phyloP scores from a whole-genome alignment of 106 monocot genomes.

The Dendrobium nobile region DNA sequence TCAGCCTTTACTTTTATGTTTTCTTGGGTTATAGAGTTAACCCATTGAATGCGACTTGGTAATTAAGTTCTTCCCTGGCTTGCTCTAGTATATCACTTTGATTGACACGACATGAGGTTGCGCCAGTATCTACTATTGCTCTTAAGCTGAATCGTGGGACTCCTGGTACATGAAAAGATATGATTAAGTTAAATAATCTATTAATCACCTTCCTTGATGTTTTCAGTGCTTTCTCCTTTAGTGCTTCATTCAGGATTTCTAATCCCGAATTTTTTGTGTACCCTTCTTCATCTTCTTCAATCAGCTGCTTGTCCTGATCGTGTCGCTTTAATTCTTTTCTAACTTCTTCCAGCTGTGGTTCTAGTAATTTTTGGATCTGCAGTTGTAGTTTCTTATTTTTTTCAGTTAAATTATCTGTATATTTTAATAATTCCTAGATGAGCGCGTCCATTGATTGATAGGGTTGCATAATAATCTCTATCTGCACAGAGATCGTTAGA shows the following conservation, averaged over 20 bases:
- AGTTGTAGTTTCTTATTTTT: too few species aligned
- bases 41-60: background rate
- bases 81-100: background rate
- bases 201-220: background rate
- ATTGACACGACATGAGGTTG: background rate
- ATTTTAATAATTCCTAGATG: too few species aligned
- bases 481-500: too few species aligned
- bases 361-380: too few species aligned
- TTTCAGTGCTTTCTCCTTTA: background rate
- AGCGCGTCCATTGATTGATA: too few species aligned
- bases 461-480: too few species aligned
- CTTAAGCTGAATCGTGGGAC: background rate
- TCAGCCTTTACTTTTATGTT: background rate
- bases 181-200: background rate
- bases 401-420: too few species aligned
- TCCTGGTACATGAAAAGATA: background rate
- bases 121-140: background rate
- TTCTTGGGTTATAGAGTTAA: background rate
- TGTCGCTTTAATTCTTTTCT: too few species aligned
- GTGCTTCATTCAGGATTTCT: background rate
- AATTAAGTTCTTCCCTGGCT: background rate
- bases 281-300: background rate
- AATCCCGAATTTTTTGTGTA: background rate
- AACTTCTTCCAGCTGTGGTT: too few species aligned
- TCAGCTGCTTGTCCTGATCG: too few species aligned